Conservation (phyloP, 176 grass and related monocot genomes). For the Triticum urartu region DNA sequence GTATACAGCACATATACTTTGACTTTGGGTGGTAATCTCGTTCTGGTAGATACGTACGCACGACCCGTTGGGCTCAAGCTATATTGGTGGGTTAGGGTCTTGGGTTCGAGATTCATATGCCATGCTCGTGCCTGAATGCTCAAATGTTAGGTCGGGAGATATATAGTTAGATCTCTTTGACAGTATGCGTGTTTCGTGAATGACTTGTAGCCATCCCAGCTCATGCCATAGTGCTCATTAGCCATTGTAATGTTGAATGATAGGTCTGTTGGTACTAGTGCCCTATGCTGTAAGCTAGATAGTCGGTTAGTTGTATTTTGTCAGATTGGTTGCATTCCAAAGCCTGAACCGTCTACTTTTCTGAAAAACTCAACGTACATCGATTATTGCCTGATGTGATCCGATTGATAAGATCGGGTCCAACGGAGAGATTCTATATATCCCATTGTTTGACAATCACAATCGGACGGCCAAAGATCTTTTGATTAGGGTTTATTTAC, state of each 20-base stretch:
- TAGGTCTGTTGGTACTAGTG: not conserved
- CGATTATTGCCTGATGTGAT: no score
- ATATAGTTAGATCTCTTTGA: not conserved
- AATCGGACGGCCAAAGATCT: not conserved
- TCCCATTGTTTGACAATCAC: not conserved
- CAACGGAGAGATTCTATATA: not conserved
- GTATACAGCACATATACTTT: no score
- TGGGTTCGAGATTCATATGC: no score
- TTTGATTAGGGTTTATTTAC: not conserved
- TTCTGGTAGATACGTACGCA: not conserved
- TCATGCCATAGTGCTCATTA: no score
- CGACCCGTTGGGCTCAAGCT: no score
- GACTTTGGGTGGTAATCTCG: not conserved
- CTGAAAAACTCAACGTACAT: no score
- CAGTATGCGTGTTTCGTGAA: not conserved
- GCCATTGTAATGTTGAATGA: no score
- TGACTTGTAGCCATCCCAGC: not conserved
- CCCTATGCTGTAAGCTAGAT: not conserved
- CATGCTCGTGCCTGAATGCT: not conserved
- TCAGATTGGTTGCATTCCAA: not conserved
- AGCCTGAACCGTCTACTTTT: not conserved
- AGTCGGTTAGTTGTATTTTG: not conserved
- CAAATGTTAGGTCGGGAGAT: not conserved
- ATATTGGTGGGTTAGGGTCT: not conserved
- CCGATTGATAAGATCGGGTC: no score